phyloP scores from a whole-genome alignment of 2,329 filamentous ascomycete genomes.

The Paraphaeosphaeria sporulosa region DNA sequence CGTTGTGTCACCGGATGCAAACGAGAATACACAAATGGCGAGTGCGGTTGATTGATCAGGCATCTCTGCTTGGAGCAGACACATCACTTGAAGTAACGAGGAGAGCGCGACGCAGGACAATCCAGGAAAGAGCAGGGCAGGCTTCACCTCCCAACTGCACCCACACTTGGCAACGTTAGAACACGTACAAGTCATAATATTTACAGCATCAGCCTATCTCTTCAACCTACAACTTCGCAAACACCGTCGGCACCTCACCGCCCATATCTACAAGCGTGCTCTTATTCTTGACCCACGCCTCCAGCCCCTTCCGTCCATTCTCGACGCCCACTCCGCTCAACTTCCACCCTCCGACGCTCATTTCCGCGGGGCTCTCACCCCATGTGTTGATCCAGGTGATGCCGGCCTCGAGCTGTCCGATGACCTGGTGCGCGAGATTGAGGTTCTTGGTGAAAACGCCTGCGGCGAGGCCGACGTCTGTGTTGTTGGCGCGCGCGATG shows the following conservation, averaged over 20 bases:
- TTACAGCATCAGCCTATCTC: background rate
- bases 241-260: constrained; percentile 73
- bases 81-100: too few relatives aligned
- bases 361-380: constrained; percentile 91
- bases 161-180: too few relatives aligned
- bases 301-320: constrained; percentile 80
- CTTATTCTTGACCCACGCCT: constrained; percentile 86
- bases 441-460: constrained; percentile 83
- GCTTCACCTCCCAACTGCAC: too few relatives aligned
- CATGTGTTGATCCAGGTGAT: constrained; percentile 95
- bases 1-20: too few relatives aligned
- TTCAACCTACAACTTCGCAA: constrained; percentile 52
- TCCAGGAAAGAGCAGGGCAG: too few relatives aligned
- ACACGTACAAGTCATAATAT: background rate
- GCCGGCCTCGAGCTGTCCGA: constrained; percentile 76
- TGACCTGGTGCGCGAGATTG: constrained; percentile 74
- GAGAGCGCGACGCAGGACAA: too few relatives aligned
- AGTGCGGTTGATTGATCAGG: too few relatives aligned
- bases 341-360: constrained; percentile 94
- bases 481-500: constrained; percentile 76
- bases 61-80: too few relatives aligned
- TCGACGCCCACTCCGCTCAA: constrained; percentile 86
- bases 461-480: constrained; percentile 79
- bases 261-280: constrained; percentile 87
- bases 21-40: too few relatives aligned